A percentile compares a stretch with the other conserved stretches of the same genome.
These are phyloP conservation scores for Penicillium sp. DNA, from an alignment of 2,329 filamentous ascomycete species.

Conservation along the genomic window DNA sequence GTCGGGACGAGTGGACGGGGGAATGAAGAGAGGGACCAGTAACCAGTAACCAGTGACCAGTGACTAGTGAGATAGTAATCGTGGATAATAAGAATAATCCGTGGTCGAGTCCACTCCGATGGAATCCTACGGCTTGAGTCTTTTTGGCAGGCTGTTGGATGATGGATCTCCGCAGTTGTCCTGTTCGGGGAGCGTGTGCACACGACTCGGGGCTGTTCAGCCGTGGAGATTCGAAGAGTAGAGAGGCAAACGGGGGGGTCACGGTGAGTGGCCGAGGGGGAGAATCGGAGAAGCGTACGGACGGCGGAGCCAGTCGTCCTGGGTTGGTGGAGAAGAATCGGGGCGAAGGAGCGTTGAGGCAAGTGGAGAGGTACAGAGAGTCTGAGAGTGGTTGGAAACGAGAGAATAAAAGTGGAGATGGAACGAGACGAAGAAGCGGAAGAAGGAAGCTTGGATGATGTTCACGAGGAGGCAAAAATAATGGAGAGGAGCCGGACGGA, in stretches of 20 bases:
- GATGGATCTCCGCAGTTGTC: neutral
- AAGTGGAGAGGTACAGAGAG: neutral
- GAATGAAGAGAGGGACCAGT: neutral
- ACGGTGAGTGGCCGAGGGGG: slow-evolving; percentile 24
- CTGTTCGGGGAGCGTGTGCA: slow-evolving; percentile 1
- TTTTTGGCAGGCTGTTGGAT: neutral
- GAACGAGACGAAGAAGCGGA: neutral
- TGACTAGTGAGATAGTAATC: neutral
- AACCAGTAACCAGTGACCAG: neutral
- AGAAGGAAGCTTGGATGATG: neutral
- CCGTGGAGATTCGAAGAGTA: slow-evolving; percentile 4
- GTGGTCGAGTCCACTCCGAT: neutral
- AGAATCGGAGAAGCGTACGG: slow-evolving; percentile 15
- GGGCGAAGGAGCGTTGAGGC: neutral
- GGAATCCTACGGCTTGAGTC: neutral
- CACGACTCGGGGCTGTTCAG: slow-evolving; percentile 2
- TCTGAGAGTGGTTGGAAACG: neutral
- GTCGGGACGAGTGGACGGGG: slow-evolving; percentile 13
- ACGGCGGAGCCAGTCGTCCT: too few species aligned
- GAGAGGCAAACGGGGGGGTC: slow-evolving; percentile 13
- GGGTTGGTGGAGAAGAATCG: neutral
- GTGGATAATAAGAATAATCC: neutral
- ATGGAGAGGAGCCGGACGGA: neutral
- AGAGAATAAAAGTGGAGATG: neutral
- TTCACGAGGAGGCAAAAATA: neutral